Evolutionary conservation across 2,329 filamentous ascomycete genomes (phyloP).

Genomic region (Phialocephala subalpina): DNA sequence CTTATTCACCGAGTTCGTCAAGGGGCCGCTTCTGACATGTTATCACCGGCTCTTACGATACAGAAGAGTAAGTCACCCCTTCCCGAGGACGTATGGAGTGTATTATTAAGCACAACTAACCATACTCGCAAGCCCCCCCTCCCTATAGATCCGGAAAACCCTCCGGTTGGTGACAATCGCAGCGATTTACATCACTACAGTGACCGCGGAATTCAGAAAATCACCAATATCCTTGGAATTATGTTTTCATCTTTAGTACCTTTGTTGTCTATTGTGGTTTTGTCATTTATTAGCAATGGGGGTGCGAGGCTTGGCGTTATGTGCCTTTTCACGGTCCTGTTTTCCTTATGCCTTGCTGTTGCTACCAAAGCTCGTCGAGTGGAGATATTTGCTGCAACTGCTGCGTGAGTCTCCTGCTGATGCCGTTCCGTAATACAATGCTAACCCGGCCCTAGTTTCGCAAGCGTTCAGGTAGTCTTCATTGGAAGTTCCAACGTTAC

Average conservation of each 20-base stretch:
- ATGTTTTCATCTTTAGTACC: slow-evolving; percentile 27
- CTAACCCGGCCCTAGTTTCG: slow-evolving; percentile 21
- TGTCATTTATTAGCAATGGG: slow-evolving; percentile 21
- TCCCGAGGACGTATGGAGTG: background rate
- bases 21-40: slow-evolving; percentile 9
- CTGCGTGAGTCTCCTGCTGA: slow-evolving; percentile 15
- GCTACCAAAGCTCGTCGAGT: slow-evolving; percentile 25
- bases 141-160: slow-evolving; percentile 20
- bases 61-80: slow-evolving; percentile 22
- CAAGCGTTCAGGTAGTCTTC: slow-evolving; percentile 29
- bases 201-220: slow-evolving; percentile 11
- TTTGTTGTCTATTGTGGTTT: slow-evolving; percentile 27
- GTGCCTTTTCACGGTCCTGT: slow-evolving; percentile 28
- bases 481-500: slow-evolving; percentile 24
- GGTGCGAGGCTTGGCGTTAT: slow-evolving; percentile 10
- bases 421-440: background rate
- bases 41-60: slow-evolving; percentile 15
- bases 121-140: too few species aligned
- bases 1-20: slow-evolving; percentile 28
- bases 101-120: background rate
- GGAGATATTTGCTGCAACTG: slow-evolving; percentile 22
- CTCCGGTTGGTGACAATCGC: slow-evolving; percentile 21
- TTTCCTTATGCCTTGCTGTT: slow-evolving; percentile 21
- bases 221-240: slow-evolving; percentile 26
- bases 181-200: slow-evolving; percentile 26